Evolutionary conservation across 805 yeast genomes (phyloP).

Genomic region (Saccharomyces mikatae): DNA sequence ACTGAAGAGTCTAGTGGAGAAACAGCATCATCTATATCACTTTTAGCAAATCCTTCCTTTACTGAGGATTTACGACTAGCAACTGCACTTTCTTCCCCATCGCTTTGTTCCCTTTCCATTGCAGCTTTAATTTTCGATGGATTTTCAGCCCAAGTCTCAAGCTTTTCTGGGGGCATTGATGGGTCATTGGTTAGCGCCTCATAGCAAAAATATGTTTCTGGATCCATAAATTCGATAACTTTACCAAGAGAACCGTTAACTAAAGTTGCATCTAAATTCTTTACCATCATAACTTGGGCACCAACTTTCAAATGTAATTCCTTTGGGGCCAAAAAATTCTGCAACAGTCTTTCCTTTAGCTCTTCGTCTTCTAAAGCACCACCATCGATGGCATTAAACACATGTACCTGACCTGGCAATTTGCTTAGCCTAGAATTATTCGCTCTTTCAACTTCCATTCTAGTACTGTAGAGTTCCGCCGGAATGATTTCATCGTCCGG

Average conservation of each 20-base stretch:
- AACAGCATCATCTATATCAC: conserved; percentile 6
- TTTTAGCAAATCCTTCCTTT: conserved; percentile 20
- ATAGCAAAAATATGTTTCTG: conserved; percentile 40
- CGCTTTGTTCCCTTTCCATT: conserved; percentile 8
- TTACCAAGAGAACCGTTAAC: conserved; percentile 76
- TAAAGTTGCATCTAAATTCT: conserved; percentile 60
- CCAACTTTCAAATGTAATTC: conserved; percentile 51
- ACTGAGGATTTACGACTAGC: conserved; percentile 14
- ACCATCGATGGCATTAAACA: conserved; percentile 47
- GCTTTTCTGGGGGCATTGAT: conserved; percentile 10
- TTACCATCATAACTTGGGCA: conserved; percentile 79
- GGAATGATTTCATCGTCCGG: conserved; percentile 56
- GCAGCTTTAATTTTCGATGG: conserved; percentile 16
- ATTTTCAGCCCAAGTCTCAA: conserved; percentile 11
- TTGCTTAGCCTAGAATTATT: conserved; percentile 42
- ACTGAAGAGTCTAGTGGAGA: conserved; percentile 37
- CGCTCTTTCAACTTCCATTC: conserved; percentile 63
- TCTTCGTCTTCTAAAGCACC: conserved; percentile 40
- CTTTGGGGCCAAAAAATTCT: conserved; percentile 56
- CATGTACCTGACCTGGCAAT: conserved; percentile 38
- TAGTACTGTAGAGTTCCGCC: conserved; percentile 66
- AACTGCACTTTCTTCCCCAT: conserved; percentile 13
- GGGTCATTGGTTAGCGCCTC: conserved; percentile 20
- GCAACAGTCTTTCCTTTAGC: conserved; percentile 38
- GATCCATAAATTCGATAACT: conserved; percentile 51